Conservation (phyloP, 225 moss, liverwort and hornwort genomes). For the Marchantia paleacea region DNA sequence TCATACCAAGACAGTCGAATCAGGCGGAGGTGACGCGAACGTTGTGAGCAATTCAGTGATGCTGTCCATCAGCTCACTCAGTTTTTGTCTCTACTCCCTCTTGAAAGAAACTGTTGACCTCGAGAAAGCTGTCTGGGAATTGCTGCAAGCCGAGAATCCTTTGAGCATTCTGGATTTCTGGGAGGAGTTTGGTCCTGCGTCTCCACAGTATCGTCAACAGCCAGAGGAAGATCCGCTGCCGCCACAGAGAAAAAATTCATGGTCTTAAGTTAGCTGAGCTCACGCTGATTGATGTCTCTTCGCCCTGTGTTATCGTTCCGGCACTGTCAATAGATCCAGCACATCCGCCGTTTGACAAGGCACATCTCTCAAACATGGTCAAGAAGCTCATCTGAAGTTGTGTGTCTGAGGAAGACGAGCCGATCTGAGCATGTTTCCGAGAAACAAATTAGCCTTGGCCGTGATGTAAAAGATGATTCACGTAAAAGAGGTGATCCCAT, state of each 20-base stretch:
- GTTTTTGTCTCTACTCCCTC: constrained; percentile 39
- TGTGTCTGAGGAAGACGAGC: too few relatives aligned
- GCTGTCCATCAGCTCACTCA: constrained; percentile 36
- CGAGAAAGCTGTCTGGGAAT: constrained; percentile 34
- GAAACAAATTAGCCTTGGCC: too few relatives aligned
- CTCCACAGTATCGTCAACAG: background rate
- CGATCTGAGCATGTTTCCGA: too few relatives aligned
- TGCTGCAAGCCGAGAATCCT: constrained; percentile 46
- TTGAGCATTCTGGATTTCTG: constrained; percentile 38
- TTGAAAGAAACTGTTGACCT: constrained; percentile 41
- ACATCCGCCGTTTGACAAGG: too few relatives aligned
- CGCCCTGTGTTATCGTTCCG: too few relatives aligned
- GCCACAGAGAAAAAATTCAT: constrained; percentile 2
- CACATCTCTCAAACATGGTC: too few relatives aligned
- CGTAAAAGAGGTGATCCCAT: too few relatives aligned
- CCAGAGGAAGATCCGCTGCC: background rate
- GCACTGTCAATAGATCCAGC: too few relatives aligned
- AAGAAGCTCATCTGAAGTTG: too few relatives aligned
- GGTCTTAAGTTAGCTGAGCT: background rate
- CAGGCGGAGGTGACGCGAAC: background rate
- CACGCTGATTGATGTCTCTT: background rate
- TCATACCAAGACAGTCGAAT: constrained; percentile 3
- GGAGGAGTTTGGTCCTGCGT: constrained; percentile 28
- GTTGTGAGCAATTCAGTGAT: constrained; percentile 36
- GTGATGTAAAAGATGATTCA: too few relatives aligned